These are phyloP conservation scores for Pythium rhizo-oryzae DNA, from an alignment of 352 stramenopile genomes.

Conservation along the genomic window DNA sequence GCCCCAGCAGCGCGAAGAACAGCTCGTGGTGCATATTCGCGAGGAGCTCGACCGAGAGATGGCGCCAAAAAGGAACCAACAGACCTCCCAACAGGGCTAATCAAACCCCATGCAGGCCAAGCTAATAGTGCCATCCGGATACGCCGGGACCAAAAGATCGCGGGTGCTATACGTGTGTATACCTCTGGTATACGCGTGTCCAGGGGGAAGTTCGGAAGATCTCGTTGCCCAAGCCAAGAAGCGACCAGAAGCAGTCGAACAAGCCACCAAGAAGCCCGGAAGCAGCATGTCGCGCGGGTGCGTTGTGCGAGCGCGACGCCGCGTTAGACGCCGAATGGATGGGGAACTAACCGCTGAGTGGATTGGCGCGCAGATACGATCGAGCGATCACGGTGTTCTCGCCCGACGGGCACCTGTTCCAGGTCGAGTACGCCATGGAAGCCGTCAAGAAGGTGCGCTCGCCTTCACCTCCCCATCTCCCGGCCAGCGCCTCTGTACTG, in stretches of 20 bases:
- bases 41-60: background rate
- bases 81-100: no score
- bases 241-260: background rate
- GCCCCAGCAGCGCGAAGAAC: conserved; percentile 72
- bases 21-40: conserved; percentile 75
- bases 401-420: conserved; percentile 99
- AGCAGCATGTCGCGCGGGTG: conserved; percentile 31
- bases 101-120: no score
- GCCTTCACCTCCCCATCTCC: background rate
- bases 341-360: background rate
- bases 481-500: conserved; percentile 7
- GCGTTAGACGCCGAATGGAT: background rate
- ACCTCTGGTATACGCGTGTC: conserved; percentile 7
- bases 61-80: conserved; percentile 3
- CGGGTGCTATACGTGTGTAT: conserved; percentile 17
- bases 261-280: conserved; percentile 7
- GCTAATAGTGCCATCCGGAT: no score
- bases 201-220: conserved; percentile 12
- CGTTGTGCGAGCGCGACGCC: background rate
- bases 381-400: conserved; percentile 99
- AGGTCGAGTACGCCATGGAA: conserved; percentile 99
- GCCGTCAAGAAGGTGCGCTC: conserved; percentile 96
- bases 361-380: conserved; percentile 92
- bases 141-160: conserved; percentile 27
- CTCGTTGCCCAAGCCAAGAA: no score